A percentile compares a stretch with the other conserved stretches of the same genome.
These are phyloP conservation scores for Paspalum notatum DNA, from an alignment of 176 grass and related monocot genomes.

Conservation along the genomic window DNA sequence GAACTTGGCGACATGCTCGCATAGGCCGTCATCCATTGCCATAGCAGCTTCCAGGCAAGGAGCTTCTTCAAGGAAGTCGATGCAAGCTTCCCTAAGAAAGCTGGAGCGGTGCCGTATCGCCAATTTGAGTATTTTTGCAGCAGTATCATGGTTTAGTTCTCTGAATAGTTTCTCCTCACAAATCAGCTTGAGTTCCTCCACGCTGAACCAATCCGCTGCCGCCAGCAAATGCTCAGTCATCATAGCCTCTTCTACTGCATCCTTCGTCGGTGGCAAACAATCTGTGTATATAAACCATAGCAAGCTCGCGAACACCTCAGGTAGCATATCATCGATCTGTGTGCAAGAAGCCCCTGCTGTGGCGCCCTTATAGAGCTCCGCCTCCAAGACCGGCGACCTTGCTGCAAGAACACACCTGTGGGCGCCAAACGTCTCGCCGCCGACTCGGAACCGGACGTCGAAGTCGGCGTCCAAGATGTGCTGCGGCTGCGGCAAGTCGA, in stretches of 20 bases:
- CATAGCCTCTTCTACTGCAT: background rate
- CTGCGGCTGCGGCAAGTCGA: background rate
- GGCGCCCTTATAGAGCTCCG: background rate
- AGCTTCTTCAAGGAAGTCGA: slow-evolving; percentile 19
- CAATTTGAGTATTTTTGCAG: background rate
- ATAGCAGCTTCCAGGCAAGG: background rate
- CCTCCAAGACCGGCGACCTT: background rate
- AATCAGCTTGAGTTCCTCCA: slow-evolving; percentile 41
- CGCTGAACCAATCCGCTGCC: slow-evolving; percentile 39
- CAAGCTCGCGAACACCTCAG: background rate
- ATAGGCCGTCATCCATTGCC: background rate
- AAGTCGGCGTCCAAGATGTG: background rate
- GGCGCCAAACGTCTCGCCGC: background rate
- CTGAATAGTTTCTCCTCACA: slow-evolving; percentile 2
- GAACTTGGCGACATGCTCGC: background rate
- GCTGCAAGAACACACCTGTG: background rate
- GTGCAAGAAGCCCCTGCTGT: background rate
- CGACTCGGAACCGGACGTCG: background rate
- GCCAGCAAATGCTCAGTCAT: slow-evolving; percentile 31
- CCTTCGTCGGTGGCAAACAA: background rate
- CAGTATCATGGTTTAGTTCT: slow-evolving; percentile 9
- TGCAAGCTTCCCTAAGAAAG: slow-evolving; percentile 7
- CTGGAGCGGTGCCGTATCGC: background rate
- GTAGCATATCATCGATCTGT: background rate
- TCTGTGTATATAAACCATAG: slow-evolving; percentile 16